Evolutionary conservation across 2,329 filamentous ascomycete genomes (phyloP), one percentile per base, ranked within the genome.

Genomic region (Stylonectria norvegica): DNA sequence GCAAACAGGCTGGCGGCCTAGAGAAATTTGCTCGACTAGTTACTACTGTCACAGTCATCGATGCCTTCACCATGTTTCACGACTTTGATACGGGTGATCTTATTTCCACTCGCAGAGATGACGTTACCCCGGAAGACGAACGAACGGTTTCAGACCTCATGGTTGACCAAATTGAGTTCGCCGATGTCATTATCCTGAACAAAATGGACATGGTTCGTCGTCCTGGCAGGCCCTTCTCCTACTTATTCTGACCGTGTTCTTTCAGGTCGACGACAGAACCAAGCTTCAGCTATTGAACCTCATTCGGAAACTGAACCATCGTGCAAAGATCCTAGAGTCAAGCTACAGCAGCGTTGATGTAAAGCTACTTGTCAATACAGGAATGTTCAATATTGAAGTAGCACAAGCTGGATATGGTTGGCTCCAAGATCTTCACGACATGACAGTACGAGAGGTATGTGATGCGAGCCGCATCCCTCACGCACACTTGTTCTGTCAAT

Each of bases 141-240:
- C 69, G 84, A 0, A 87, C 82, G 0, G 83, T 89, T 3, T 86
- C 83, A 1, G 83, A 88, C 49, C 70, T 89, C 0, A 85, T 87
- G 73, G 82, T 86, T 0, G 84, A 88, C 50, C 84, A 88, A 54
- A 85, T 88, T 43, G 85, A 89, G 61, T 89, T 89, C 51, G 83
- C 84, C 0, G 83, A 88, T 49, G 82, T 87, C 5, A 73, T 88
- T 11, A 71, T 87, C 4, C 64, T 87, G 15, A 88, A 88, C 64
- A 88, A 88, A 60, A 68, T 76, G 5, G 82, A 86, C 45, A 76
- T 79, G 44, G 78, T 85, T 33, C 19, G n/a, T 19, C 15, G 7
- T 19, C 30, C 30, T 19, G 17, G 9, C 28, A 14, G n/a, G 10
- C 20, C 9, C 10, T 28, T 19, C n/a, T n/a, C n/a, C n/a, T n/a